Base-by-base conservation (phyloP, 495 filamentous ascomycete genomes). In the Parathielavia hyrcaniae region DNA sequence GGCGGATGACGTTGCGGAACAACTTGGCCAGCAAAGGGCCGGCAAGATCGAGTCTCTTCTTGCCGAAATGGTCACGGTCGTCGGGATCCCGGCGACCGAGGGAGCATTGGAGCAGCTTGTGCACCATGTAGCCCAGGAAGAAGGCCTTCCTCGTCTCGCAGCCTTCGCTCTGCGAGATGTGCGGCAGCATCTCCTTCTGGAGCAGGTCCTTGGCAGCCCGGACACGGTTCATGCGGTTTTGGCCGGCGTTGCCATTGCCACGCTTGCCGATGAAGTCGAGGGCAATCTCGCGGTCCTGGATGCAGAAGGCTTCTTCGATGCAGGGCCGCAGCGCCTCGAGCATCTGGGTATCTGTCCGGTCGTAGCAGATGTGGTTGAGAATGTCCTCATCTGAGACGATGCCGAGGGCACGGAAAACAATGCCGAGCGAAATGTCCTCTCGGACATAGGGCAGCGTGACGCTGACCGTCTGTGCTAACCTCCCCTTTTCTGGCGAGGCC, bases 111-210 rank as follows among this genome's bases (percentile, higher is more conserved):
- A 99, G 79, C 60, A 99, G 82, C 66, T 89, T 83, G 71, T 97
- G 91, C 44, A 96, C 88, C 95, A 99, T 97, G 72, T 97, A 99
- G 32, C 95, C 93, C 38, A 99, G 76, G 82, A 97, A 99, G 78
- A 96, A 97, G 6, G 93, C 93, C 70, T 99, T 99, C 30, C 89
- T 77, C 1, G 92, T 97, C 67, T 97, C 93, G 64, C 90, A 95
- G n/a, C 93, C 93, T 70, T 96, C 90, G 52, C 81, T 84, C 67
- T 97, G 95, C 2, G 92, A 95, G 46, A 99, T 96, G 65, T 99
- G 93, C 8, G 93, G 93, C 44, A 99, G 76, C 62, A 96, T 82
- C 75, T 99, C 93, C 73, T 95, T 96, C 73, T 96, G 91, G 77
- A 99, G 84, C 58, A 97, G 87, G 49, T 97, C 93, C 60, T 88